These are phyloP conservation scores for Rhodamnia argentea DNA, from an alignment of 345 rosid genomes.

Conservation along the genomic window DNA sequence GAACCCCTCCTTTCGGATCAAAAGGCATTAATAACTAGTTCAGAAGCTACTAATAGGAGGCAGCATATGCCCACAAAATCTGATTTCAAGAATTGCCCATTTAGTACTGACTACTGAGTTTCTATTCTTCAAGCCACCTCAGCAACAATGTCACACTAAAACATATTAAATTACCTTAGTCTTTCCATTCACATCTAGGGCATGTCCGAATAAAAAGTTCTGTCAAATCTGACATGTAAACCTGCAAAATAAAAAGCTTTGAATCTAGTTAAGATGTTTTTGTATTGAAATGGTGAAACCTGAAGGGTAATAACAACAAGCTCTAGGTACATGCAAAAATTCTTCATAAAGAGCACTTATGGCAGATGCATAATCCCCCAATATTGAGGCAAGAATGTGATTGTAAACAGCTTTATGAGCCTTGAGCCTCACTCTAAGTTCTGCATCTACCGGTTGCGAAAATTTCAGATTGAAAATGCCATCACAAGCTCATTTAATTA, in stretches of 20 bases:
- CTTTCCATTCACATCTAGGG: constrained; percentile 56
- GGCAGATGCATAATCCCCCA: constrained; percentile 92
- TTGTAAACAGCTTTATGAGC: constrained; percentile 33
- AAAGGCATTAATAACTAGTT: not conserved
- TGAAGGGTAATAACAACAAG: not conserved
- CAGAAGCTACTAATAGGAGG: not conserved
- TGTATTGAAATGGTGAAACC: not conserved
- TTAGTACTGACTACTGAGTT: no score
- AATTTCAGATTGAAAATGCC: not conserved
- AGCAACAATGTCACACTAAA: not conserved
- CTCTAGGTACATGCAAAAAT: not conserved
- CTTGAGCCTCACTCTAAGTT: constrained; percentile 27
- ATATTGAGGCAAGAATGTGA: constrained; percentile 57
- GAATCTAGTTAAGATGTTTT: not conserved
- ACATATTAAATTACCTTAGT: constrained; percentile 29
- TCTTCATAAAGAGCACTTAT: constrained; percentile 25
- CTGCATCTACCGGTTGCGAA: constrained; percentile 9
- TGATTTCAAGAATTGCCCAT: not conserved
- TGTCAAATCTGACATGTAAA: constrained; percentile 65
- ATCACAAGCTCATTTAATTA: not conserved
- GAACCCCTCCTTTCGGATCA: constrained; percentile 46
- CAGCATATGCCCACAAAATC: not conserved
- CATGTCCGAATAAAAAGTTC: constrained; percentile 78
- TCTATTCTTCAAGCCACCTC: rapidly evolving
- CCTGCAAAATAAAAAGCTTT: constrained; percentile 21